Evolutionary conservation across 768 basidiomycete genomes (phyloP).

Genomic region (Pilatotrama ljubarskyi): DNA sequence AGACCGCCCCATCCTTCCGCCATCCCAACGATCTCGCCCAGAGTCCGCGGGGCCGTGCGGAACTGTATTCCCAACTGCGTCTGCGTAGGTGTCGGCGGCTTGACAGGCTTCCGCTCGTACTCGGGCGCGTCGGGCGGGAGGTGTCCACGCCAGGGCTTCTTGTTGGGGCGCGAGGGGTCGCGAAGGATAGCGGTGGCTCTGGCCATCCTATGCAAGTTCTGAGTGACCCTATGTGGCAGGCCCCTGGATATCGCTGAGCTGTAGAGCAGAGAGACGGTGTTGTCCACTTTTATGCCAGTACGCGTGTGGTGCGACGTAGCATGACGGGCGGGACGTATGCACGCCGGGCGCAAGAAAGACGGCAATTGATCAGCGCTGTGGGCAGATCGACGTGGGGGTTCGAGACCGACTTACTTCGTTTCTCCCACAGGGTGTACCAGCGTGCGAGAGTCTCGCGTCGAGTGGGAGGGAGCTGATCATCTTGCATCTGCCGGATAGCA

Average conservation of each 20-base stretch:
- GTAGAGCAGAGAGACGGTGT: slow-evolving; percentile 60
- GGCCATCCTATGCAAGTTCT: slow-evolving; percentile 48
- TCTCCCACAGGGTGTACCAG: slow-evolving; percentile 57
- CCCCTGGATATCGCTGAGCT: slow-evolving; percentile 65
- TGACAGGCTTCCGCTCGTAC: slow-evolving; percentile 18
- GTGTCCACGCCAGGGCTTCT: slow-evolving; percentile 13
- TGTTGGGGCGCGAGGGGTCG: background rate
- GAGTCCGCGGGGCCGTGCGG: slow-evolving; percentile 43
- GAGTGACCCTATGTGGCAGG: slow-evolving; percentile 56
- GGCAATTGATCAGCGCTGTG: background rate
- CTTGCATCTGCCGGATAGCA: slow-evolving; percentile 43
- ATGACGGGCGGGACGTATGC: background rate
- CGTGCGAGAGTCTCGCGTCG: slow-evolving; percentile 36
- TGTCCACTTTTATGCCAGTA: slow-evolving; percentile 53
- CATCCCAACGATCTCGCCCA: slow-evolving; percentile 57
- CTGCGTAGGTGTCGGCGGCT: slow-evolving; percentile 12
- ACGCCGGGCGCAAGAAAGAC: background rate
- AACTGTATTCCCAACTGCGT: slow-evolving; percentile 31
- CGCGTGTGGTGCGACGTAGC: background rate
- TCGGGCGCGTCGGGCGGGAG: slow-evolving; percentile 9
- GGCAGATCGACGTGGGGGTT: background rate
- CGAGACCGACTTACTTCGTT: slow-evolving; percentile 44
- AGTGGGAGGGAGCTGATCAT: slow-evolving; percentile 24
- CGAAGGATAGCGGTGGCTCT: slow-evolving; percentile 30
- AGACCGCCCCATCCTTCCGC: slow-evolving; percentile 56